Percentiles rank a stretch among this genome's conserved stretches.
Conservation (phyloP, 2,329 filamentous ascomycete genomes). For the Beauveria rudraprayagi region DNA sequence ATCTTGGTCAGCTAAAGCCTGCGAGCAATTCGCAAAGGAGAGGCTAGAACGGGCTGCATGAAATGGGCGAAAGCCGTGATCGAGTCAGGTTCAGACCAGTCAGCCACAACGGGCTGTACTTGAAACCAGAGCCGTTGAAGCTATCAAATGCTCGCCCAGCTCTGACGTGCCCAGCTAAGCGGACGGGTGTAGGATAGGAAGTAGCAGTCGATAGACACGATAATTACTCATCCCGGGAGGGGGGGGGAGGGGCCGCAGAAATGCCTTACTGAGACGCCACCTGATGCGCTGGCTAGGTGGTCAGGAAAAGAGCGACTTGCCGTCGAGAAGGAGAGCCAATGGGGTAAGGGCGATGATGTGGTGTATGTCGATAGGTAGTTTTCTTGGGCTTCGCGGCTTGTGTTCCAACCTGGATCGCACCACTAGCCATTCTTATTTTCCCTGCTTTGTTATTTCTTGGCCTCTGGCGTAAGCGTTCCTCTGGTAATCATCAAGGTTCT, state of each 20-base stretch:
- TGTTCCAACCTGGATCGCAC: background rate
- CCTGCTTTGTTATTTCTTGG: too few species aligned
- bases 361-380: background rate
- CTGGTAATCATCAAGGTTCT: too few species aligned
- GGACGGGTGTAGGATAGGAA: background rate
- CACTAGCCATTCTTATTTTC: background rate
- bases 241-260: background rate
- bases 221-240: background rate
- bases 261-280: slow-evolving; percentile 2
- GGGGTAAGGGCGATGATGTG: background rate
- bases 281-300: slow-evolving; percentile 4
- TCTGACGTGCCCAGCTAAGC: background rate
- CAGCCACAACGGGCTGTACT: background rate
- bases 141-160: too few species aligned
- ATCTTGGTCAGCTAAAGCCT: too few species aligned
- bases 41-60: too few species aligned
- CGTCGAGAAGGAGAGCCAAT: background rate
- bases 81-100: background rate
- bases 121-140: too few species aligned
- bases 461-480: too few species aligned
- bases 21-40: too few species aligned
- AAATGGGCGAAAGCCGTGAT: background rate
- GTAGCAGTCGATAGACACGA: background rate
- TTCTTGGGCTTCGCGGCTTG: background rate
- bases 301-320: background rate